These are phyloP conservation scores for Alternaria sp. DNA, from an alignment of 2,329 filamentous ascomycete species.

Conservation along the genomic window DNA sequence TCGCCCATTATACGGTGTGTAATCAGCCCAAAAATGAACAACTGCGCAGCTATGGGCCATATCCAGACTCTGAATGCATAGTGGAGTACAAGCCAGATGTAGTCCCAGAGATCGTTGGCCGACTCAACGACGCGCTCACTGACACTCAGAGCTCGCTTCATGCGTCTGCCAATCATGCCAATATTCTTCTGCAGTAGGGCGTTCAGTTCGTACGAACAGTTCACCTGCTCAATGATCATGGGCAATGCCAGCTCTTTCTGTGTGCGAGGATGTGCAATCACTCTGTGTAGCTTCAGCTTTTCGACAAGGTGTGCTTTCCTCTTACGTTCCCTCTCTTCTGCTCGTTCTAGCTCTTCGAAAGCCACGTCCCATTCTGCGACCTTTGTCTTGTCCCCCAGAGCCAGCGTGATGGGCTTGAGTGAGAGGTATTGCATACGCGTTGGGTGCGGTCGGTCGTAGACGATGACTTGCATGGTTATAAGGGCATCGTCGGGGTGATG, in stretches of 20 bases:
- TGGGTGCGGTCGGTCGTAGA: constrained; percentile 87
- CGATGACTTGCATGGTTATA: constrained; percentile 82
- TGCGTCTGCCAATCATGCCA: constrained; percentile 80
- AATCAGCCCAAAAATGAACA: constrained; percentile 82
- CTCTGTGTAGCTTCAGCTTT: constrained; percentile 88
- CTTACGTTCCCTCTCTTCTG: constrained; percentile 72
- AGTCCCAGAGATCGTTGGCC: constrained; percentile 84
- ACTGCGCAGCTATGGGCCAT: constrained; percentile 75
- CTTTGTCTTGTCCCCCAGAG: constrained; percentile 71
- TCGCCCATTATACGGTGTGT: constrained; percentile 84
- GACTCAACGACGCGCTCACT: constrained; percentile 95
- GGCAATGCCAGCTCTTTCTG: constrained; percentile 83
- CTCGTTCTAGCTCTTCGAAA: constrained; percentile 68
- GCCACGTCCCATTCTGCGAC: constrained; percentile 52
- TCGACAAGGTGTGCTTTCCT: constrained; percentile 75
- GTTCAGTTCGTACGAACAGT: constrained; percentile 92
- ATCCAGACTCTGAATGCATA: constrained; percentile 77
- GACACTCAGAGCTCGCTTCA: constrained; percentile 87
- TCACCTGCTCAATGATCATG: constrained; percentile 89
- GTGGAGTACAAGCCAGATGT: constrained; percentile 73
- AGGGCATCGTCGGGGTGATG: constrained; percentile 71
- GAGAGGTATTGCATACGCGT: constrained; percentile 97
- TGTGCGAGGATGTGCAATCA: constrained; percentile 78
- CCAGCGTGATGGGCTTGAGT: constrained; percentile 85
- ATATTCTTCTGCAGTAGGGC: constrained; percentile 88